Conservation (phyloP, 108 stramenopile genomes). For the Mayamaea pseudoterrestris region DNA sequence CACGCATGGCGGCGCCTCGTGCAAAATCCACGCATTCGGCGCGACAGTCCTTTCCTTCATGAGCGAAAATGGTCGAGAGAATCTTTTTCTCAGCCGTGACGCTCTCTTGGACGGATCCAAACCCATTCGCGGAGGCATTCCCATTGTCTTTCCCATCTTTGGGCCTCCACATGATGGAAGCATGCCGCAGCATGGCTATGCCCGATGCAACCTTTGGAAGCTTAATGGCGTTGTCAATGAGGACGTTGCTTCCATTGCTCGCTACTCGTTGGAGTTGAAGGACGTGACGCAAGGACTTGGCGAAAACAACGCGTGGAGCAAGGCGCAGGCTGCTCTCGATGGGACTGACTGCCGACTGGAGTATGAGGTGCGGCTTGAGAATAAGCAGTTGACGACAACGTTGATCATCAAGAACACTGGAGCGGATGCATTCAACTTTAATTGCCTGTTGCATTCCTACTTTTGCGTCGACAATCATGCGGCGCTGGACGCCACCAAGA, state of each 20-base stretch:
- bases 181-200: constrained; percentile 79
- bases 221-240: too few relatives aligned
- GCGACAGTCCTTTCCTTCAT: constrained; percentile 49
- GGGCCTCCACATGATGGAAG: constrained; percentile 33
- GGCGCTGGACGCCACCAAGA: constrained; percentile 37
- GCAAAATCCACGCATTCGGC: constrained; percentile 49
- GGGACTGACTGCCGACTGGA: constrained; percentile 18
- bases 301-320: constrained; percentile 13
- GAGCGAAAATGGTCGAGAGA: constrained; percentile 19
- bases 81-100: constrained; percentile 57
- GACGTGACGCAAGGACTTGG: constrained; percentile 49
- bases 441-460: constrained; percentile 68
- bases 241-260: constrained; percentile 1
- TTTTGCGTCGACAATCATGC: constrained; percentile 36
- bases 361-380: constrained; percentile 36
- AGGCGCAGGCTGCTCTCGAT: constrained; percentile 11
- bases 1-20: constrained; percentile 16
- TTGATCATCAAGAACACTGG: constrained; percentile 53
- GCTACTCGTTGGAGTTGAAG: constrained; percentile 32
- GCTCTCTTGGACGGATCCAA: constrained; percentile 67
- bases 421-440: constrained; percentile 34
- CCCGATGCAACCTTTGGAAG: constrained; percentile 58
- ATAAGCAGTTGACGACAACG: constrained; percentile 31
- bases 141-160: constrained; percentile 75
- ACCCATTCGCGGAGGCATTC: constrained; percentile 73